These are phyloP conservation scores for Aspergillus tubingensis DNA, from an alignment of 2,329 filamentous ascomycete species.

Conservation along the genomic window DNA sequence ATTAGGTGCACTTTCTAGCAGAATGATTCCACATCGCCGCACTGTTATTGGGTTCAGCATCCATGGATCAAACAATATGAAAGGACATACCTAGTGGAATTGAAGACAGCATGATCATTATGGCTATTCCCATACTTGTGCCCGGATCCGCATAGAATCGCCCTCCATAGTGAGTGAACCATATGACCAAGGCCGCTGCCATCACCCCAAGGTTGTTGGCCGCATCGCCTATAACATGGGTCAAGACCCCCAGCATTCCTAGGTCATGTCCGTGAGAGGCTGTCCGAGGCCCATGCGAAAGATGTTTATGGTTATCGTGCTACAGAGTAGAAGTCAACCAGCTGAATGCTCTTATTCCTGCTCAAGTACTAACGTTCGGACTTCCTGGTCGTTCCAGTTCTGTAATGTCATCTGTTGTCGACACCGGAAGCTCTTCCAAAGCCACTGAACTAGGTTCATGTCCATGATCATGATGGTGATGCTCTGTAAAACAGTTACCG, in stretches of 20 bases:
- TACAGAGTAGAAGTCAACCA: constrained; percentile 9
- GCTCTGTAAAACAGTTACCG: constrained; percentile 7
- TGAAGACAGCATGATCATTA: constrained; percentile 70
- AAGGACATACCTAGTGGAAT: constrained; percentile 34
- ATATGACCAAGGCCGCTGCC: constrained; percentile 67
- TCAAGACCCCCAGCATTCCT: constrained; percentile 69
- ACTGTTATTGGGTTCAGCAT: constrained; percentile 18
- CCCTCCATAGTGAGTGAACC: constrained; percentile 59
- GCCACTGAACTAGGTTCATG: constrained; percentile 14
- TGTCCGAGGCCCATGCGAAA: constrained; percentile 23
- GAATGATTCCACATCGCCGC: constrained; percentile 56
- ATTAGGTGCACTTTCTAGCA: constrained; percentile 66
- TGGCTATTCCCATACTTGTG: constrained; percentile 66
- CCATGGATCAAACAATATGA: neutral
- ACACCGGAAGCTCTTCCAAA: neutral
- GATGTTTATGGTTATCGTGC: constrained; percentile 31
- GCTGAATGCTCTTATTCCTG: neutral
- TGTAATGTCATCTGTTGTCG: neutral
- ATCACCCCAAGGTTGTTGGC: constrained; percentile 78
- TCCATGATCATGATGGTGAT: constrained; percentile 24
- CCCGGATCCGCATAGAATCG: constrained; percentile 73
- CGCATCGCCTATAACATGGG: constrained; percentile 72
- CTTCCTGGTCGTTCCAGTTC: neutral
- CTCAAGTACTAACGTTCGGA: neutral
- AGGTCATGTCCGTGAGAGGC: constrained; percentile 58